Conservation (phyloP, 192 early-diverging fungal species). For the Coemansia biformis region DNA sequence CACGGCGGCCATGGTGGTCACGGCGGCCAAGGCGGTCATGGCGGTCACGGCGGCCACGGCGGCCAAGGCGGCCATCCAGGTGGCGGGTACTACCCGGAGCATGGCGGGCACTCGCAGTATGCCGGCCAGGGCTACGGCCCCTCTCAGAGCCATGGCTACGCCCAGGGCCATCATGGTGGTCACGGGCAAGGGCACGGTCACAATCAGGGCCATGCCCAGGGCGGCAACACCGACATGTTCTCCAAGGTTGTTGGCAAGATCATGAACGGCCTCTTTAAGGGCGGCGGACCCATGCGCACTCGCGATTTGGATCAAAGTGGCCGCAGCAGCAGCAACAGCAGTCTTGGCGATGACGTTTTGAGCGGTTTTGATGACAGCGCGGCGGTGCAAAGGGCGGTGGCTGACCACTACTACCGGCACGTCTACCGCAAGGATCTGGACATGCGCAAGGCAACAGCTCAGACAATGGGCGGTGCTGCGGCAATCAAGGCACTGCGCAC, state of each 20-base stretch:
- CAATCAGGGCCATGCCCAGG: not conserved
- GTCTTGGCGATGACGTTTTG: constrained; percentile 8
- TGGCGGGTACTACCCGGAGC: too few species aligned
- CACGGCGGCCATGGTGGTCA: constrained; percentile 10
- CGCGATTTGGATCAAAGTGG: constrained; percentile 18
- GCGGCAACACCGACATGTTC: constrained; percentile 9
- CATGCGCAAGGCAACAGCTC: constrained; percentile 21
- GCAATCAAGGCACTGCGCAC: constrained; percentile 33
- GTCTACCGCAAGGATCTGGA: constrained; percentile 36
- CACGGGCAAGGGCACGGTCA: too few species aligned
- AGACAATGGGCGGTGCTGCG: constrained; percentile 38
- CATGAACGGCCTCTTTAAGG: constrained; percentile 39
- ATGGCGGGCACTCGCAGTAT: too few species aligned
- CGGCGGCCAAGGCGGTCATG: not conserved
- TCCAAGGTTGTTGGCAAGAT: constrained; percentile 37
- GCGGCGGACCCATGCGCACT: constrained; percentile 9
- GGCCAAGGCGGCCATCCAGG: too few species aligned
- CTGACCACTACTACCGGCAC: constrained; percentile 42
- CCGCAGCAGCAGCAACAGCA: too few species aligned
- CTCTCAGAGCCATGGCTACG: too few species aligned
- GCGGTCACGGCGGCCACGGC: too few species aligned
- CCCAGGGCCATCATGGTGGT: too few species aligned
- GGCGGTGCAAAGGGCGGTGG: constrained; percentile 32
- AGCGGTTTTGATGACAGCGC: constrained; percentile 27
- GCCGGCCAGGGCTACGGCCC: too few species aligned